Evolutionary conservation across 108 stramenopile genomes (phyloP), one percentile per base, ranked within the genome.

Genomic region (Cyclotella baltica): DNA sequence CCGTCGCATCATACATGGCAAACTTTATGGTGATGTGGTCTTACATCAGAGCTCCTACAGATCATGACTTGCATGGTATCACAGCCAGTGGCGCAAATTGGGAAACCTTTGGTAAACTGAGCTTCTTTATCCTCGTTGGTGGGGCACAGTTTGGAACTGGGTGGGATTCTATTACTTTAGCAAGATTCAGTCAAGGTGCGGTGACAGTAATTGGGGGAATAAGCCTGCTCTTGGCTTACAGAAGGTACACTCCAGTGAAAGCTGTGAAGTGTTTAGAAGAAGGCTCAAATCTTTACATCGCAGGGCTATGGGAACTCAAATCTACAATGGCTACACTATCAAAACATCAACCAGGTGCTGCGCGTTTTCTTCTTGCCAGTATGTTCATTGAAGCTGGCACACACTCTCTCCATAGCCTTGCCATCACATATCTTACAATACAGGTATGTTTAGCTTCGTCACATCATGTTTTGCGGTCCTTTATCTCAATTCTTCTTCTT

Each of bases 1-100:
- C 71, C 9, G 71, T 51, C 28, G 43, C 71, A 35, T 58, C 67
- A 15, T 83, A 72, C 62, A 67, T 73, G 69, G 76, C 70, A 4
- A 76, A 83, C 63, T 59, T 57, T 25, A 76, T 77, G 74, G 81
- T 77, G 3, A 35, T 67, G 70, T 83, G 71, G 76, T 48, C 62
- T 8, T 83, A 83, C 20, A 50, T 83, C 0, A 64, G 67, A 3
- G 81, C 76, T 36, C 76, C 76, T 3, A 72, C 31, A 19, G 69
- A 72, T 63, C 70, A 83, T 43, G 55, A 62, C 31, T 38, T 83
- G 48, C 81, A 83, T 27, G 75, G 75, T 22, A 71, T 83, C 25
- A 70, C 76, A 13, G 31, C 76, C 15, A 64, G 53, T 13, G 70
- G 75, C 4, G 58, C 61, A 19, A 22, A 58, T 13, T 75, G 74